Conservation (phyloP, 495 filamentous ascomycete species). For the Podospora pseudopauciseta region DNA sequence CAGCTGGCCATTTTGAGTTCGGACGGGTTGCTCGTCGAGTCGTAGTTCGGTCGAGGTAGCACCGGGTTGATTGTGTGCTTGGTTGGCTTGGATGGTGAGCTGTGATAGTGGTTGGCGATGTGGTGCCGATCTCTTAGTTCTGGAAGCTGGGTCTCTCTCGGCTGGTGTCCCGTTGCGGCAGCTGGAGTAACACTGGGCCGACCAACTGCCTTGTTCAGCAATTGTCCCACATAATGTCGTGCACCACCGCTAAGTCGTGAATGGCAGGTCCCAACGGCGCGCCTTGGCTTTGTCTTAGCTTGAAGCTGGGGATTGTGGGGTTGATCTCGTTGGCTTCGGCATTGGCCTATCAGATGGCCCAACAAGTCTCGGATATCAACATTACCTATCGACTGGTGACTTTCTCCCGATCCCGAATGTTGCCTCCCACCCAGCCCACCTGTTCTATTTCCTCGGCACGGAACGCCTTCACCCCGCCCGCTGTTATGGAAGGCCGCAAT, state of each 20-base stretch:
- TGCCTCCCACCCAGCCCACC: not conserved
- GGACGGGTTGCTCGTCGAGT: not conserved
- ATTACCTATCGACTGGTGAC: not conserved
- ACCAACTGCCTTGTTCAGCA: constrained; percentile 15
- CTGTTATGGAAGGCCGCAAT: constrained; percentile 2
- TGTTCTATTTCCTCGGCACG: constrained; percentile 1
- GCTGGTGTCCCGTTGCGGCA: constrained; percentile 19
- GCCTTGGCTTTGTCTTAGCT: not conserved
- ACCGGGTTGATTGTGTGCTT: not conserved
- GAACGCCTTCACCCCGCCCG: not conserved
- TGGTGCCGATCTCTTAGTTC: constrained; percentile 7
- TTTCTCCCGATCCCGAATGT: not conserved
- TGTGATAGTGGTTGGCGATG: not conserved
- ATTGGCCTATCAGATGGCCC: not conserved
- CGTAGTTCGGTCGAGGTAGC: not conserved
- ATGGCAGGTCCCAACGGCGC: constrained; percentile 16
- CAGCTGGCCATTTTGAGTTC: constrained; percentile 6
- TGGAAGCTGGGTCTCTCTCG: not conserved
- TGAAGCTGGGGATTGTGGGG: not conserved
- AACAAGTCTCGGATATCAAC: constrained; percentile 2
- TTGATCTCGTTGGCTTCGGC: not conserved
- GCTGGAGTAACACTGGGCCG: constrained; percentile 7
- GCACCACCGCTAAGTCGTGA: constrained; percentile 17
- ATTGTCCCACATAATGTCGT: not conserved
- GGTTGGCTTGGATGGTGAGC: not conserved